Base-by-base conservation (phyloP, 345 rosid species). In the Odontarrhena argentea region DNA sequence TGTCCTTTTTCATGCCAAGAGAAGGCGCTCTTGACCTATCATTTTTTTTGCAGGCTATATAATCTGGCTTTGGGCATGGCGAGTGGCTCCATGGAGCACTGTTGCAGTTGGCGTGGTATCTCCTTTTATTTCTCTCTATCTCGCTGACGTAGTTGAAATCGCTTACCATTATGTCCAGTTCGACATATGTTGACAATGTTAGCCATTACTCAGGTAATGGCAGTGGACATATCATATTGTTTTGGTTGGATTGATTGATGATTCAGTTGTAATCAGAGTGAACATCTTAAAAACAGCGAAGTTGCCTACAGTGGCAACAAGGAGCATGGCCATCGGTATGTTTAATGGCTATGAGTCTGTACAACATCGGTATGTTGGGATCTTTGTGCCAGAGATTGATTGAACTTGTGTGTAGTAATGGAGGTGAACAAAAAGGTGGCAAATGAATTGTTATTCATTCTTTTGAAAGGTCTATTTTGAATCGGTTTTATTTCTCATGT, bases 341-440 rank as follows among this genome's bases (percentile, higher is more conserved):
- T 94, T 88, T 91, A 64, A 94, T 94, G 99, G 96, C 96, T 74
- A 97, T 91, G 92, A 41, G 72, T 75, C 38, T 36, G 61, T 55
- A 40, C 14, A 46, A 42, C 35, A 41, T 41, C 7, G 44, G 6
- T 12, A 18, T 7, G 22, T 56, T 44, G 8, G 50, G 18, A 67
- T 52, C 15, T 60, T 37, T 24, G 43, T 44, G 48, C 26, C 14
- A 59, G 3, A 56, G 22, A 22, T 53, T 40, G 34, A 51, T 28
- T 40, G 69, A 54, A 3, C 43, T 56, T 32, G 32, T 41, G 11
- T 48, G 42, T 32, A 24, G 48, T 38, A 32, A 66, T 71, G 60
- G 79, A 94, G 99, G 97, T 91, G 28, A 97, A 94, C 81, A 94
- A 94, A 87, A 94, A 94, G 83, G 99, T 94, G 10, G 97, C 99